phyloP scores from a whole-genome alignment of 805 yeast genomes.

The Monosporozyma unispora region DNA sequence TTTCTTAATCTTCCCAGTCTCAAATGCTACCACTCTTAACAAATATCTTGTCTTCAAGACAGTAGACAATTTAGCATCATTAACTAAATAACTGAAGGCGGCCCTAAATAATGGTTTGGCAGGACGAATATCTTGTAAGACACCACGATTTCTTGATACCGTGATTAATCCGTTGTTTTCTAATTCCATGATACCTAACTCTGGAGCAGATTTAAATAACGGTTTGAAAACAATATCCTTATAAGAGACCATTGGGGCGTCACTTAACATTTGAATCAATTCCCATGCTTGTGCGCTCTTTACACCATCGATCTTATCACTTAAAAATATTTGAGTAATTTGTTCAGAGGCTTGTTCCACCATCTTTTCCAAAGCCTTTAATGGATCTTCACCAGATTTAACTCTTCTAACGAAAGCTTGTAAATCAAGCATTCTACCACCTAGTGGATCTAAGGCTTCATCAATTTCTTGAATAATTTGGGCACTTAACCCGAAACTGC shows the following conservation, averaged over 20 bases:
- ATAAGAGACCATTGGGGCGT: slow-evolving; percentile 37
- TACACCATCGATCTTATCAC: slow-evolving; percentile 44
- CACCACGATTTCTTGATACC: slow-evolving; percentile 68
- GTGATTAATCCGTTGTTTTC: slow-evolving; percentile 74
- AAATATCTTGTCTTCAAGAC: slow-evolving; percentile 58
- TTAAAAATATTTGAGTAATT: slow-evolving; percentile 67
- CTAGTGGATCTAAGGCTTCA: slow-evolving; percentile 60
- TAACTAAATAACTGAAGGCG: slow-evolving; percentile 61
- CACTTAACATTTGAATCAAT: slow-evolving; percentile 55
- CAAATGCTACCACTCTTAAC: slow-evolving; percentile 45
- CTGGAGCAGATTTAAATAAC: slow-evolving; percentile 48
- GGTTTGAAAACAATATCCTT: slow-evolving; percentile 48
- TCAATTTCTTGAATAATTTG: slow-evolving; percentile 34
- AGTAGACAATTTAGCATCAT: slow-evolving; percentile 47
- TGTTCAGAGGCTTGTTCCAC: slow-evolving; percentile 80
- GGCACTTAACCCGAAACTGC: neutral
- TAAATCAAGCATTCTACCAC: slow-evolving; percentile 91
- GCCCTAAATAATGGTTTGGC: slow-evolving; percentile 80
- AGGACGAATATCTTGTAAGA: slow-evolving; percentile 53
- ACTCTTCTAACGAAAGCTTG: slow-evolving; percentile 85
- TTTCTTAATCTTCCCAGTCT: slow-evolving; percentile 50
- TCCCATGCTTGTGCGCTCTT: slow-evolving; percentile 83
- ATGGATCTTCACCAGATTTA: slow-evolving; percentile 77
- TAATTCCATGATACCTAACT: slow-evolving; percentile 51
- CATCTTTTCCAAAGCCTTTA: slow-evolving; percentile 70